phyloP scores from a whole-genome alignment of 345 rosid genomes.

The Populus ilicifolia region DNA sequence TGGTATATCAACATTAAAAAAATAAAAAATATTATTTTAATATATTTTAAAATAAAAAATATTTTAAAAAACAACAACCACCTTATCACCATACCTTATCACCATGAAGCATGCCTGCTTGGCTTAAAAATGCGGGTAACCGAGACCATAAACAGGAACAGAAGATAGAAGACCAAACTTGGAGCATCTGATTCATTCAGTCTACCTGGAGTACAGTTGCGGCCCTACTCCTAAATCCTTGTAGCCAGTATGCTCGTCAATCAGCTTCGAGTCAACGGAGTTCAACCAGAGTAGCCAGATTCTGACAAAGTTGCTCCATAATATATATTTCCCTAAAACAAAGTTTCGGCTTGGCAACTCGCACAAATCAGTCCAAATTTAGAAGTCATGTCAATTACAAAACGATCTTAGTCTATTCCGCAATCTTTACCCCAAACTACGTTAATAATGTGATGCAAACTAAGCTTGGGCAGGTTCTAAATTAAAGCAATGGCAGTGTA shows the following conservation, averaged over 20 bases:
- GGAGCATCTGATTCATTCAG: background rate
- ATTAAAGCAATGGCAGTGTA: background rate
- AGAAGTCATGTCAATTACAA: background rate
- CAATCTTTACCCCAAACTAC: background rate
- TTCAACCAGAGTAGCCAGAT: background rate
- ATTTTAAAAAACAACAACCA: too few relatives aligned
- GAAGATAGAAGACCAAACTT: background rate
- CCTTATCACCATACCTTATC: too few relatives aligned
- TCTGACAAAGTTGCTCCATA: background rate
- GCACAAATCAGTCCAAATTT: background rate
- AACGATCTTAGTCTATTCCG: background rate
- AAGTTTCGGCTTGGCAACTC: background rate
- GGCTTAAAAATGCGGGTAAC: background rate
- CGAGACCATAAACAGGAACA: background rate
- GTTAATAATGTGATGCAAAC: background rate
- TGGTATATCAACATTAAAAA: too few relatives aligned
- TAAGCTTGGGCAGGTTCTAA: constrained; percentile 1
- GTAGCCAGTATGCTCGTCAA: background rate
- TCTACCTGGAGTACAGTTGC: background rate
- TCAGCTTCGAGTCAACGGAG: background rate
- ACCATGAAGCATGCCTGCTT: background rate
- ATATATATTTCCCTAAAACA: background rate
- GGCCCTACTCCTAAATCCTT: background rate
- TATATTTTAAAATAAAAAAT: too few relatives aligned
- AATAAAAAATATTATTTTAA: too few relatives aligned